Evolutionary conservation across 768 basidiomycete genomes (phyloP).

Genomic region (Lepiota subincarnata): DNA sequence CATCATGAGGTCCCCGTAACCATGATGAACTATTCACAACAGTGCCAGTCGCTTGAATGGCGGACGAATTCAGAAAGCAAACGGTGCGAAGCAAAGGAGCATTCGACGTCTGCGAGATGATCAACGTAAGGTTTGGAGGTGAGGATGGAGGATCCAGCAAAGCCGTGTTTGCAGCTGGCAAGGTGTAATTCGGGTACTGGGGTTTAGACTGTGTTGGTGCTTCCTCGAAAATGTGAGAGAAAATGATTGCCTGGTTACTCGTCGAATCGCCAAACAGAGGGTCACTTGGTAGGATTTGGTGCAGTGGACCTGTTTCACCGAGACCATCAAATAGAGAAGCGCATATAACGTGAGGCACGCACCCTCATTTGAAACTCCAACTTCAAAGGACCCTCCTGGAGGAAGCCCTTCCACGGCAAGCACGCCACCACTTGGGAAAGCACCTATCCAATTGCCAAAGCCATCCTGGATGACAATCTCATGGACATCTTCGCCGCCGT

Average conservation of each 20-base stretch:
- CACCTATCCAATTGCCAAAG: slow-evolving; percentile 7
- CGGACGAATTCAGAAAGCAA: slow-evolving; percentile 45
- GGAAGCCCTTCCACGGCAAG: slow-evolving; percentile 38
- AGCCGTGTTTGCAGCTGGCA: slow-evolving; percentile 54
- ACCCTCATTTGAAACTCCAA: slow-evolving; percentile 51
- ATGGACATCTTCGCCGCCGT: slow-evolving; percentile 34
- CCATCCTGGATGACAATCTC: slow-evolving; percentile 35
- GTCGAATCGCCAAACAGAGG: slow-evolving; percentile 75
- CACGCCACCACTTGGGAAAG: slow-evolving; percentile 43
- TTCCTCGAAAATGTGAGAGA: slow-evolving; percentile 53
- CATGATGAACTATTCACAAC: slow-evolving; percentile 47
- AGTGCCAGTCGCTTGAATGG: slow-evolving; percentile 26
- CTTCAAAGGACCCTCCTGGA: slow-evolving; percentile 43
- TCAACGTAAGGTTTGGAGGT: slow-evolving; percentile 47
- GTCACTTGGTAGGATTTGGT: slow-evolving; percentile 33
- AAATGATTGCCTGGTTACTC: slow-evolving; percentile 65
- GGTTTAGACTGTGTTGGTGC: slow-evolving; percentile 28
- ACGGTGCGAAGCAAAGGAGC: slow-evolving; percentile 48
- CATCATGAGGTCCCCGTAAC: slow-evolving; percentile 46
- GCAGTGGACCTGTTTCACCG: slow-evolving; percentile 39
- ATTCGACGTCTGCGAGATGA: slow-evolving; percentile 49
- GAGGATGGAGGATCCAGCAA: slow-evolving; percentile 37
- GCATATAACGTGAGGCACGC: slow-evolving; percentile 5
- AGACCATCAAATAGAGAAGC: not conserved
- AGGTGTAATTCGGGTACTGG: slow-evolving; percentile 71